phyloP scores from a whole-genome alignment of 352 stramenopile genomes.

The Globisporangium cederbergense region DNA sequence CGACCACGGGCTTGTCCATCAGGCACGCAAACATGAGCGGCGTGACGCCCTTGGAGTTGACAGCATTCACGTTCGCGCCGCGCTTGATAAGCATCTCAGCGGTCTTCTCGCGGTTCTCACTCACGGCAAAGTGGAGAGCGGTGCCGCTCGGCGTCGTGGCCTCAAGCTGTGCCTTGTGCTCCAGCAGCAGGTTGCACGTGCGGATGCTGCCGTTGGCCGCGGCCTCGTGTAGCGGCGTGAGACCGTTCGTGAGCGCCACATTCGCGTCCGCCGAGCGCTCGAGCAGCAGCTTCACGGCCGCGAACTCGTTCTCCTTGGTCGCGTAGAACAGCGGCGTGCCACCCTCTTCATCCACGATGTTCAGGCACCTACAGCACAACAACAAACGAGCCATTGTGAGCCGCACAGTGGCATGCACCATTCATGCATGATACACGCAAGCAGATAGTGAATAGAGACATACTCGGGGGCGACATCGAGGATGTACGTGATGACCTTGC shows the following conservation, averaged over 20 bases:
- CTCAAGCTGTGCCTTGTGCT: constrained; percentile 55
- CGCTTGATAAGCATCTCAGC: constrained; percentile 55
- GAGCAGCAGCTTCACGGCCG: constrained; percentile 59
- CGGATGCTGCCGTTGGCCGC: constrained; percentile 64
- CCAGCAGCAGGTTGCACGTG: constrained; percentile 48
- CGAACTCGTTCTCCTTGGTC: constrained; percentile 76
- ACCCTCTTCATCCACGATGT: constrained; percentile 68
- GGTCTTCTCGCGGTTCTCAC: constrained; percentile 76
- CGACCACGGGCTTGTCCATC: constrained; percentile 72
- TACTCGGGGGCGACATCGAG: constrained; percentile 54
- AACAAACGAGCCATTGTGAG: not conserved
- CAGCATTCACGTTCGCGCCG: constrained; percentile 61
- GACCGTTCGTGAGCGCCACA: constrained; percentile 54
- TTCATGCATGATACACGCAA: not conserved
- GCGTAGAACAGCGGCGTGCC: constrained; percentile 69
- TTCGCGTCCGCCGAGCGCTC: constrained; percentile 52
- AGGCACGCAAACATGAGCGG: constrained; percentile 70
- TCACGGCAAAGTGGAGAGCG: constrained; percentile 77
- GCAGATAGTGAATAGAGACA: not conserved
- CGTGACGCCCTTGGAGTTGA: constrained; percentile 67
- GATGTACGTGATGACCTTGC: constrained; percentile 75
- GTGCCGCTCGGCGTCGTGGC: constrained; percentile 68
- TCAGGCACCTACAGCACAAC: constrained; percentile 25
- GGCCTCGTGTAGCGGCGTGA: constrained; percentile 64
- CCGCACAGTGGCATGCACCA: not conserved